Evolutionary conservation across 306 rosid genomes (phyloP).

Genomic region (Castanea crenata): DNA sequence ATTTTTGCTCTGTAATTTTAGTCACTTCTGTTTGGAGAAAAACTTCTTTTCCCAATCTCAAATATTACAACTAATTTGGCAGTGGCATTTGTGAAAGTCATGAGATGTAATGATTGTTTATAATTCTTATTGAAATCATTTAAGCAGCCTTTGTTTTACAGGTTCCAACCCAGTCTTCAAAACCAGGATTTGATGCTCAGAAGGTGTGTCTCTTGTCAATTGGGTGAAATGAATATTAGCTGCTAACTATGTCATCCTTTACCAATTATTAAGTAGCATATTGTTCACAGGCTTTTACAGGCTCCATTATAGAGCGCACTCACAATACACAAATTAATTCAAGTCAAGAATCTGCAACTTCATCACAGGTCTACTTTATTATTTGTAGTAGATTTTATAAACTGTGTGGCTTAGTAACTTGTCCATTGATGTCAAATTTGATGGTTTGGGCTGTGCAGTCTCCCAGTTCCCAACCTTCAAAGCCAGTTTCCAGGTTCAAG

Average conservation of each 20-base stretch:
- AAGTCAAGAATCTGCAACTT: conserved; percentile 35
- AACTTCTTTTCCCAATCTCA: background rate
- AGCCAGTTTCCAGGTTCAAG: conserved; percentile 89
- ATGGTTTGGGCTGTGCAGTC: conserved; percentile 36
- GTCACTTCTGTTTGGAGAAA: background rate
- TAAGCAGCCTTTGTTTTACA: conserved; percentile 30
- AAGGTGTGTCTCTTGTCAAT: conserved; percentile 38
- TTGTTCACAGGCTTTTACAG: conserved; percentile 75
- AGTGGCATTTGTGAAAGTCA: background rate
- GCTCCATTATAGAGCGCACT: conserved; percentile 70
- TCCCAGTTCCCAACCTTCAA: conserved; percentile 56
- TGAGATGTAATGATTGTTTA: background rate
- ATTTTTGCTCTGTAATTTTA: background rate
- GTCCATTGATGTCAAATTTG: conserved; percentile 9
- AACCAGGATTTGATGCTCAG: conserved; percentile 50
- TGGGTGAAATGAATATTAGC: background rate
- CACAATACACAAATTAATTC: conserved; percentile 35
- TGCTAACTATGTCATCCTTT: background rate
- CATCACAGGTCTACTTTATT: conserved; percentile 52
- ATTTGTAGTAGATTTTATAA: background rate
- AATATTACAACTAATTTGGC: background rate
- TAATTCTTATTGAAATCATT: background rate
- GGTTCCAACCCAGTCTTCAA: conserved; percentile 39
- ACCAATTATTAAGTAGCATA: background rate
- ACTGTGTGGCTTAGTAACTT: conserved; percentile 8